Percentiles rank a stretch among this genome's conserved stretches.
These are phyloP conservation scores for Fusarium sp. DNA, from an alignment of 2,329 filamentous ascomycete genomes.

Conservation along the genomic window DNA sequence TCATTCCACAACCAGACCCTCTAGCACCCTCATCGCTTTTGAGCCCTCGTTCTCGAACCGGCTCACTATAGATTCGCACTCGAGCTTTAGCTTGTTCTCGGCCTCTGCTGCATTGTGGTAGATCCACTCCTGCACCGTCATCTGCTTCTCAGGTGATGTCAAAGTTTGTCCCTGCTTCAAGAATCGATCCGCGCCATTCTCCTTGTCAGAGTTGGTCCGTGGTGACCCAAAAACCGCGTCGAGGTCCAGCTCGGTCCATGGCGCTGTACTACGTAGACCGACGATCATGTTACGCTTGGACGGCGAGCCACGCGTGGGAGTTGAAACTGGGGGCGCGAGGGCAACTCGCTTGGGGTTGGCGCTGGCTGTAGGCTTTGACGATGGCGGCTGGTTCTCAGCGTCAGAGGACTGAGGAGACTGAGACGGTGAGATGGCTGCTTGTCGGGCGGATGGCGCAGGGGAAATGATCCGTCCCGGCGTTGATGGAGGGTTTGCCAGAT, in stretches of 20 bases:
- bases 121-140: constrained; percentile 97
- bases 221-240: constrained; percentile 74
- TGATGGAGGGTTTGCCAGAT: constrained; percentile 50
- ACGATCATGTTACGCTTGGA: constrained; percentile 70
- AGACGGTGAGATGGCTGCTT: constrained; percentile 70
- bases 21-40: constrained; percentile 81
- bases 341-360: constrained; percentile 60
- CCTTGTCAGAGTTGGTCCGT: constrained; percentile 59
- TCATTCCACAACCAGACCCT: constrained; percentile 73
- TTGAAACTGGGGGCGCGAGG: constrained; percentile 60
- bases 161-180: constrained; percentile 71
- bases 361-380: constrained; percentile 68
- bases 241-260: constrained; percentile 82
- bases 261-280: constrained; percentile 66
- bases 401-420: constrained; percentile 82
- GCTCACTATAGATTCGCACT: constrained; percentile 86
- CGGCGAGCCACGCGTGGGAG: constrained; percentile 67
- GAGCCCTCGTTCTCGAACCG: constrained; percentile 87
- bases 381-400: constrained; percentile 83
- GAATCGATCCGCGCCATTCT: constrained; percentile 64
- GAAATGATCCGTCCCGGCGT: constrained; percentile 59
- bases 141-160: constrained; percentile 81
- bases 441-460: constrained; percentile 62
- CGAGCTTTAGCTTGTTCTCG: constrained; percentile 80
- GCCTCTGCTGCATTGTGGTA: constrained; percentile 82